Percentiles rank a stretch among this genome's conserved stretches.
phyloP scores from a whole-genome alignment of 257 asterid genomes.

The Jacaranda mimosifolia region DNA sequence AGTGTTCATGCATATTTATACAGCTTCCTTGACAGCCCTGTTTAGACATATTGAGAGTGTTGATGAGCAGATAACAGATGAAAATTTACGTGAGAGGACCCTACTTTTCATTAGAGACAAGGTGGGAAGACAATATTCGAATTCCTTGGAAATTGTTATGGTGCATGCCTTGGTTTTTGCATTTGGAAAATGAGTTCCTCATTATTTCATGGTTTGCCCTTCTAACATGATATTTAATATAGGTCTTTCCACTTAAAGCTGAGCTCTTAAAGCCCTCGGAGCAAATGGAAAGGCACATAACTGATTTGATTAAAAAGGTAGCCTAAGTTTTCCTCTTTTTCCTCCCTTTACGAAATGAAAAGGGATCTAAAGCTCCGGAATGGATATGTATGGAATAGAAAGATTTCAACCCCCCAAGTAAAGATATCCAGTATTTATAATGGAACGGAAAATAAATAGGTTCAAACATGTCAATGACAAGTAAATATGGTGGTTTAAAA shows the following conservation, averaged over 20 bases:
- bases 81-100: constrained; percentile 92
- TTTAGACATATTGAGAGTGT: constrained; percentile 94
- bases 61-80: constrained; percentile 90
- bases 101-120: constrained; percentile 81
- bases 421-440: constrained; percentile 22
- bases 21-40: constrained; percentile 93
- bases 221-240: constrained; percentile 33
- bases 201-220: constrained; percentile 7
- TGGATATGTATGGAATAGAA: background rate
- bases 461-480: constrained; percentile 16
- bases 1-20: constrained; percentile 27
- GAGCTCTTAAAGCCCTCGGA: constrained; percentile 88
- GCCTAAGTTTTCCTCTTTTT: constrained; percentile 21
- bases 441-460: constrained; percentile 23
- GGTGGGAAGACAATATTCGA: constrained; percentile 51
- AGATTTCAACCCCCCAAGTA: background rate
- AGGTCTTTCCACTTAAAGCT: constrained; percentile 90
- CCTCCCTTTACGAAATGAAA: constrained; percentile 7
- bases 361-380: background rate
- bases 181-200: constrained; percentile 22
- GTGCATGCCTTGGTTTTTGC: constrained; percentile 1
- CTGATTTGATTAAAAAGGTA: constrained; percentile 88
- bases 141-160: constrained; percentile 27
- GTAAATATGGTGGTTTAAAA: constrained; percentile 14
- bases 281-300: constrained; percentile 94